Conservation (phyloP, 2,329 filamentous ascomycete genomes). For the Alternaria arbusti region DNA sequence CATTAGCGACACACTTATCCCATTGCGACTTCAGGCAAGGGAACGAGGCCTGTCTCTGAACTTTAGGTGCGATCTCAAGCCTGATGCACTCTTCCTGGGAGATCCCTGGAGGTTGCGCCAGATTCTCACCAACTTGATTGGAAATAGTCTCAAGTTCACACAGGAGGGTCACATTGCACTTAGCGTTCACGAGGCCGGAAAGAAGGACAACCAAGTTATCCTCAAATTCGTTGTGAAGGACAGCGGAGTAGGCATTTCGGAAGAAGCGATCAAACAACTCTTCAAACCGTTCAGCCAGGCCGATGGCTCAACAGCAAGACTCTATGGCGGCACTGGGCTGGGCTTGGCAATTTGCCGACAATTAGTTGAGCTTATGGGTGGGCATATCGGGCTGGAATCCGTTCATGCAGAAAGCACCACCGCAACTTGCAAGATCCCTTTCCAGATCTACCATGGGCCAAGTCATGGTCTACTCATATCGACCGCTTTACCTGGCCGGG, state of each 20-base stretch:
- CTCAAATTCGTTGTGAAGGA: constrained; percentile 35
- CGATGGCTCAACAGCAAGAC: constrained; percentile 22
- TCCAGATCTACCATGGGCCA: too few relatives aligned
- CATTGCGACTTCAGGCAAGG: constrained; percentile 8
- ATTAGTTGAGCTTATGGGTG: constrained; percentile 44
- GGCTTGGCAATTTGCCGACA: constrained; percentile 49
- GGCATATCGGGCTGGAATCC: constrained; percentile 43
- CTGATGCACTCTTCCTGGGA: constrained; percentile 52
- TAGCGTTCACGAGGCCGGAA: constrained; percentile 36
- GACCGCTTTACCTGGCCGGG: too few relatives aligned
- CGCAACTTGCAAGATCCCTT: constrained; percentile 72
- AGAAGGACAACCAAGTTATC: constrained; percentile 33
- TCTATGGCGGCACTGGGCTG: constrained; percentile 46
- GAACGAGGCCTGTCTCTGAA: constrained; percentile 61
- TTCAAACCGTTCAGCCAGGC: constrained; percentile 27
- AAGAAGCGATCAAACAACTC: constrained; percentile 30
- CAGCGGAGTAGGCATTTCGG: constrained; percentile 40
- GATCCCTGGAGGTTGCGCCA: constrained; percentile 45
- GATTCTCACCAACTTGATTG: constrained; percentile 45
- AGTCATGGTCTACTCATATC: too few relatives aligned
- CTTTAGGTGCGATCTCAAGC: constrained; percentile 61
- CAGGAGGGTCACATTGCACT: constrained; percentile 38
- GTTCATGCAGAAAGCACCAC: constrained; percentile 64
- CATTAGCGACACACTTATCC: constrained; percentile 61
- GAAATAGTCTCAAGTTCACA: constrained; percentile 53